Conservation (phyloP, 495 filamentous ascomycete species). For the Neurospora cerealis region DNA sequence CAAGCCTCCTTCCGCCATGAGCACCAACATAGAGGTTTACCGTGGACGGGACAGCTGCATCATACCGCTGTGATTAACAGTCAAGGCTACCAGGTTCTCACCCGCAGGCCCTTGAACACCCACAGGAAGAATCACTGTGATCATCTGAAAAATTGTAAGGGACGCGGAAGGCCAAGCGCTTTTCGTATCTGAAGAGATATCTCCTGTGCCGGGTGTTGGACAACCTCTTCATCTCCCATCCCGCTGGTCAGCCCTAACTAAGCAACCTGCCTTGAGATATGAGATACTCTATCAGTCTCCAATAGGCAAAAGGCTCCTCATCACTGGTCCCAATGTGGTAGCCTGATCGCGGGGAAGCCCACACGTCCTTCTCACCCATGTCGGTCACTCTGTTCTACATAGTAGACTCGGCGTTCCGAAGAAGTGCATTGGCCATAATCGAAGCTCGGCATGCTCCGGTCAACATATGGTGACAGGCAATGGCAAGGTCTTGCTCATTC, state of each 20-base stretch:
- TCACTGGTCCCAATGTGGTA: not conserved
- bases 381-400: not conserved
- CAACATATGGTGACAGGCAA: not conserved
- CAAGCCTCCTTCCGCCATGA: slow-evolving; percentile 7
- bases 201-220: not conserved
- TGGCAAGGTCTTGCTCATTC: not conserved
- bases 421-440: not conserved
- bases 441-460: not conserved
- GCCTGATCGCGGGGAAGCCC: not conserved
- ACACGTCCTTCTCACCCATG: not conserved
- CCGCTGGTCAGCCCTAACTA: not conserved
- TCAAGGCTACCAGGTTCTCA: not conserved
- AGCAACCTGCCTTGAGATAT: not conserved
- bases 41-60: not conserved
- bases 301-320: not conserved
- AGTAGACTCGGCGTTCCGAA: not conserved
- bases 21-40: slow-evolving; percentile 6
- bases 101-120: not conserved
- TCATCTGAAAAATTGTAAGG: not conserved
- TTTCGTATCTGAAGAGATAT: not conserved
- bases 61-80: not conserved
- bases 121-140: not conserved
- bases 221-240: not conserved
- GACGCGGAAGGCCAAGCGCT: not conserved
- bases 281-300: not conserved